These are phyloP conservation scores for Daedaleopsis nitida DNA, from an alignment of 768 basidiomycete species.

Conservation along the genomic window DNA sequence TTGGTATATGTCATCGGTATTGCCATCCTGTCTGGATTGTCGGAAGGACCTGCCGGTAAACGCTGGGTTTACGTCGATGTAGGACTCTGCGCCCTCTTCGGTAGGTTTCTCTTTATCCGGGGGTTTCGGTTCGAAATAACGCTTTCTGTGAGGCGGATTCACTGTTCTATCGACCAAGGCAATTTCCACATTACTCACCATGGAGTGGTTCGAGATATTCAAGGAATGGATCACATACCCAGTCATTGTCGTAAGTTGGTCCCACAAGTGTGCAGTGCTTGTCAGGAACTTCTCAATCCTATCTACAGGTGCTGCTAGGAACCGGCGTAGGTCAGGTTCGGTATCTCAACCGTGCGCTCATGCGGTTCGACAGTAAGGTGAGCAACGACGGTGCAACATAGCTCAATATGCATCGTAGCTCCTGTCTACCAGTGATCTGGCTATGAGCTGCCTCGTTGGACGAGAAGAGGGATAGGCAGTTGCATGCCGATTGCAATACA, in stretches of 20 bases:
- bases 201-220: slow-evolving; percentile 77
- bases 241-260: slow-evolving; percentile 59
- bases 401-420: not conserved
- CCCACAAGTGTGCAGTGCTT: slow-evolving; percentile 51
- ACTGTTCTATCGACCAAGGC: slow-evolving; percentile 95
- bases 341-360: slow-evolving; percentile 84
- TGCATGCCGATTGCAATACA: too few species aligned
- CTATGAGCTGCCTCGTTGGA: too few species aligned
- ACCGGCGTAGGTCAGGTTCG: slow-evolving; percentile 85
- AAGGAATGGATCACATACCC: slow-evolving; percentile 83
- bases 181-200: slow-evolving; percentile 80
- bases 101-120: slow-evolving; percentile 38
- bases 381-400: not conserved
- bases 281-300: slow-evolving; percentile 47
- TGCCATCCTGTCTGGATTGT: slow-evolving; percentile 63
- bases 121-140: not conserved
- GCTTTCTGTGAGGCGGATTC: slow-evolving; percentile 66
- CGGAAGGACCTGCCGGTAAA: slow-evolving; percentile 62
- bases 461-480: too few species aligned
- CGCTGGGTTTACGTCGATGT: slow-evolving; percentile 83
- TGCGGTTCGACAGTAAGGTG: slow-evolving; percentile 92
- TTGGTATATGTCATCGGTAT: slow-evolving; percentile 60
- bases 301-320: slow-evolving; percentile 57
- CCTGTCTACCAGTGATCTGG: too few species aligned
- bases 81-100: slow-evolving; percentile 84